A percentile compares a stretch with the other conserved stretches of the same genome.
phyloP scores from a whole-genome alignment of 148 eudicot species.

The Silene conica region DNA sequence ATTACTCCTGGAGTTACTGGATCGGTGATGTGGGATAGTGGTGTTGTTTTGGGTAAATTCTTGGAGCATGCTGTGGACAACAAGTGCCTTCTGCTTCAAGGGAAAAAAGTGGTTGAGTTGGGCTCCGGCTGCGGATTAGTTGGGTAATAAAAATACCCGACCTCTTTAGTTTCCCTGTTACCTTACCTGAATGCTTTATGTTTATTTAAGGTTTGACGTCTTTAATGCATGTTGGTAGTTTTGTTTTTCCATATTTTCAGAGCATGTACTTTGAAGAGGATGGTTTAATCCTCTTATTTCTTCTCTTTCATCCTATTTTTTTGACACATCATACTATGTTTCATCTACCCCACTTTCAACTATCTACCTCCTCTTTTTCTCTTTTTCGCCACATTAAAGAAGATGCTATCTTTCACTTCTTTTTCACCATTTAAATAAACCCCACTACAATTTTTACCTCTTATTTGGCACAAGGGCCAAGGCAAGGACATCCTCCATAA shows the following conservation, averaged over 20 bases:
- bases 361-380: no score
- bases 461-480: no score
- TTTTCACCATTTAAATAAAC: no score
- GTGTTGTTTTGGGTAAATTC: conserved; percentile 79
- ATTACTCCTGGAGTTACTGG: conserved; percentile 93
- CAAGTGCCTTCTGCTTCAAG: conserved; percentile 46
- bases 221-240: not conserved
- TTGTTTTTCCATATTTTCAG: not conserved
- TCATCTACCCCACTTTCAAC: no score
- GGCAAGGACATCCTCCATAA: no score
- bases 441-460: no score
- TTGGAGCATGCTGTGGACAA: conserved; percentile 86
- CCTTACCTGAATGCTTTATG: not conserved
- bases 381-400: no score
- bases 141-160: conserved; percentile 45
- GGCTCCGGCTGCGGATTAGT: conserved; percentile 96
- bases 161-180: conserved; percentile 11
- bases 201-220: not conserved
- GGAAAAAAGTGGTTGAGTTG: conserved; percentile 84
- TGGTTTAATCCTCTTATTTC: no score
- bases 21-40: conserved; percentile 97
- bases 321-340: no score
- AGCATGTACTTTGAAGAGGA: no score
- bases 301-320: no score
- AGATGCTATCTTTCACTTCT: no score